A percentile compares a stretch with the other conserved stretches of the same genome.
Evolutionary conservation across 2,329 filamentous ascomycete species (phyloP).

Genomic region (Colletotrichum gigasporum): DNA sequence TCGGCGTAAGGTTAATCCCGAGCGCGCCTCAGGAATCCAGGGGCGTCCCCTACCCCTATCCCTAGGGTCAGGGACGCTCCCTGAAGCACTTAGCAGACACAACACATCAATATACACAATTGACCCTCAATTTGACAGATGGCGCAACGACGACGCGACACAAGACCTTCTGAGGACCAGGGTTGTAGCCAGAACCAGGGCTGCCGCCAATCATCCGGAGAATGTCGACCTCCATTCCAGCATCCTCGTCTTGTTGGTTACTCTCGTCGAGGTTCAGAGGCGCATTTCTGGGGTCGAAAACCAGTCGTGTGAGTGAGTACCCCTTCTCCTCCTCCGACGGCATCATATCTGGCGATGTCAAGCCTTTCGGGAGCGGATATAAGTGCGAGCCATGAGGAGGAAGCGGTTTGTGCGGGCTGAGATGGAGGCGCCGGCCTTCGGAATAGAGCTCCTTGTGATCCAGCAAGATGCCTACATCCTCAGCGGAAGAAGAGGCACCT

Average conservation of each 20-base stretch:
- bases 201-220: background rate
- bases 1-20: too few species aligned
- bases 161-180: slow-evolving; percentile 1
- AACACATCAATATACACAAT: too few species aligned
- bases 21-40: too few species aligned
- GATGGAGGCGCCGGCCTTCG: background rate
- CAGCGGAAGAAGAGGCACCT: background rate
- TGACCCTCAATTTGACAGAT: too few species aligned
- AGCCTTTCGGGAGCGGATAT: background rate
- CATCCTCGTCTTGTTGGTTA: background rate
- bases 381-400: background rate
- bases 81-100: too few species aligned
- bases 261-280: background rate
- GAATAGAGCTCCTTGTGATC: background rate
- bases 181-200: background rate
- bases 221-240: background rate
- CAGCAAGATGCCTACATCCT: background rate
- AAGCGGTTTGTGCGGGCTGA: background rate
- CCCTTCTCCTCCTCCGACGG: background rate
- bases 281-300: background rate
- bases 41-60: too few species aligned
- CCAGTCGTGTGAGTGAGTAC: background rate
- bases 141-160: slow-evolving; percentile 1
- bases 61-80: too few species aligned
- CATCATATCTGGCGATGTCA: background rate